These are phyloP conservation scores for Fusarium begoniae DNA, from an alignment of 2,329 filamentous ascomycete species.

Conservation along the genomic window DNA sequence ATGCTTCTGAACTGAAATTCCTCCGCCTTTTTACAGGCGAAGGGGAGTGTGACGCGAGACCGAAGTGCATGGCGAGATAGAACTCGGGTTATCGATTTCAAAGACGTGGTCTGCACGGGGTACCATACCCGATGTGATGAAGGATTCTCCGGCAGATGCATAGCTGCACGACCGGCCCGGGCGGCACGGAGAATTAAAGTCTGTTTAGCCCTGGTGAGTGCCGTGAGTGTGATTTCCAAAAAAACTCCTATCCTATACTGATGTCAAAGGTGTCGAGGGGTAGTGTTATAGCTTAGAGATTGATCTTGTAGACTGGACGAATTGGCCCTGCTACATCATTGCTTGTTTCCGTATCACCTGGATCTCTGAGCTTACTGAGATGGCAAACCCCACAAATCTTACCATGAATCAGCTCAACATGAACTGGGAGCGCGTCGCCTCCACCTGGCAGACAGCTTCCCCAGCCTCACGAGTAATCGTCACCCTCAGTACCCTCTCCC, in stretches of 20 bases:
- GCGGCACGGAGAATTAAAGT: not conserved
- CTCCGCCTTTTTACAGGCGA: not conserved
- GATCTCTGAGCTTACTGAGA: not conserved
- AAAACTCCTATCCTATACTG: rapidly evolving
- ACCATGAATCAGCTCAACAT: not conserved
- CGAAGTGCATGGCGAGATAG: not conserved
- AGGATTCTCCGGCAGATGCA: conserved; percentile 1
- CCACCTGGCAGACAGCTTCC: not conserved
- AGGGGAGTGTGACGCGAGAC: too few species aligned
- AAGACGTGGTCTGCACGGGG: not conserved
- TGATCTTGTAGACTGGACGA: not conserved
- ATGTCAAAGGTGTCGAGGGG: not conserved
- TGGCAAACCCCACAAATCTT: not conserved
- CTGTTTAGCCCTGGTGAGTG: not conserved
- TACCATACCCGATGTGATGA: not conserved
- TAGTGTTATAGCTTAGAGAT: not conserved
- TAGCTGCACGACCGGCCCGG: not conserved
- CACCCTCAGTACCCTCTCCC: not conserved
- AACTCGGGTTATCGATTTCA: not conserved
- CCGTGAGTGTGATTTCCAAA: not conserved
- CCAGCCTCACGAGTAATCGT: not conserved
- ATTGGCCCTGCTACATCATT: not conserved
- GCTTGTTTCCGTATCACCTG: not conserved
- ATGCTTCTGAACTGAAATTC: not conserved
- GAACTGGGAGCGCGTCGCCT: not conserved